Evolutionary conservation across 805 yeast species (phyloP), one percentile per base, ranked within the genome.

Genomic region (Saccharomycopsis amapae): DNA sequence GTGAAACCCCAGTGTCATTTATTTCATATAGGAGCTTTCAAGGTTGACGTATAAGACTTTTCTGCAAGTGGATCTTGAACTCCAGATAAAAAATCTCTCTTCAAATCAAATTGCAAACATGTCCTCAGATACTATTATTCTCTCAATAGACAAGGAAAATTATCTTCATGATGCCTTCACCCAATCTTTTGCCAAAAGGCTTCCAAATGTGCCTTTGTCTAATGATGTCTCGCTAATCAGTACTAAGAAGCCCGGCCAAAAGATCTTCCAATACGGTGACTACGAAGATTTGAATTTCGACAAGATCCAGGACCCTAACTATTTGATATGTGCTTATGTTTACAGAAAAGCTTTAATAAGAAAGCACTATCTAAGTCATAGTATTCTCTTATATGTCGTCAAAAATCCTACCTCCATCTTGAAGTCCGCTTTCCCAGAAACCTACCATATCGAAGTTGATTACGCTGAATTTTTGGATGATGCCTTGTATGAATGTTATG

Each of bases 381-480:
- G 95, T 0, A 73, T 93, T n/a, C 81, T 77, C 42, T 75, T 78
- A 48, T 89, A 75, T 55, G 65, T 67, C 3, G 85, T 81, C 6
- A 93, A 93, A 59, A 64, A 88, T 57, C 95, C 96, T 1, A 62
- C 65, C 0, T 78, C 89, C 1, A 65, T 78, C 1, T 67, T 93
- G 45, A 65, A 60, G 2, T 56, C 52, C 1, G 78, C 93, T 2
- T 79, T 78, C 50, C 90, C 97, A 1, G 85, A 78, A 44, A 73
- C 89, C 2, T 87, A 70, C 62, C 80, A 81, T 45, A 67, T 93
- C 26, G 97, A 93, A 58, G 76, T 93, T 19, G 97, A 90, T 57
- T 93, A 86, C 63, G 97, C 97, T 1, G 98, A 93, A 61, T 93
- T 93, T 56, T 66, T 93, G 42, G 97, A 93, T 56, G 98, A 93